phyloP scores from a whole-genome alignment of 306 rosid species.

The Carpinus viminea region DNA sequence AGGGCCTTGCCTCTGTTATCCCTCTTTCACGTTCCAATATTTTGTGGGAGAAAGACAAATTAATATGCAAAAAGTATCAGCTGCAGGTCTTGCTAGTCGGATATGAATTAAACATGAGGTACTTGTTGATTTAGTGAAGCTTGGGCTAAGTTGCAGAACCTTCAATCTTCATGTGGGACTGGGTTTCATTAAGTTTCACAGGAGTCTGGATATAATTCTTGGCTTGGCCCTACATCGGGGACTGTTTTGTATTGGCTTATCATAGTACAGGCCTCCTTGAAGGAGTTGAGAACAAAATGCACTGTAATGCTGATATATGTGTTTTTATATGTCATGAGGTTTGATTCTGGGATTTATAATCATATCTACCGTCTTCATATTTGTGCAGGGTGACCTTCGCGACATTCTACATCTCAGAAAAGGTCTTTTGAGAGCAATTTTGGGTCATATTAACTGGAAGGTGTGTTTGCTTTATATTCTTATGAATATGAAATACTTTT shows the following conservation, averaged over 20 bases:
- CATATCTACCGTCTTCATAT: slow-evolving; percentile 15
- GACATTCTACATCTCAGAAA: slow-evolving; percentile 70
- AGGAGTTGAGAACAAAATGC: not conserved
- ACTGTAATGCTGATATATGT: not conserved
- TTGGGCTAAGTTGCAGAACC: not conserved
- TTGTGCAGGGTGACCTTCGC: slow-evolving; percentile 66
- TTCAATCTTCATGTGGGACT: not conserved
- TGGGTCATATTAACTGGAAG: slow-evolving; percentile 64
- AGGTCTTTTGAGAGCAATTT: slow-evolving; percentile 62
- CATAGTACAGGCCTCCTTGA: not conserved
- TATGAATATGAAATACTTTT: slow-evolving; percentile 13
- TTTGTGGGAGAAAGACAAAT: not conserved
- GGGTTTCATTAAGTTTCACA: not conserved
- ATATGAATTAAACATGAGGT: not conserved
- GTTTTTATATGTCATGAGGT: slow-evolving; percentile 7
- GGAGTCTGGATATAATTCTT: not conserved
- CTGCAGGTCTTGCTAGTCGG: not conserved
- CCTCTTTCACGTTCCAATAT: not conserved
- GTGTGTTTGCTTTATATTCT: slow-evolving; percentile 40
- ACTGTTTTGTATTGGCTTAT: not conserved
- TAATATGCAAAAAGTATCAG: not conserved
- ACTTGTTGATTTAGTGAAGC: not conserved
- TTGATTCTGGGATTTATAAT: not conserved
- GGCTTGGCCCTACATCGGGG: slow-evolving; percentile 5
- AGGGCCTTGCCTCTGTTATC: not conserved